Evolutionary conservation across 75 land plant species (phyloP).

Genomic region (Sequoia sempervirens): DNA sequence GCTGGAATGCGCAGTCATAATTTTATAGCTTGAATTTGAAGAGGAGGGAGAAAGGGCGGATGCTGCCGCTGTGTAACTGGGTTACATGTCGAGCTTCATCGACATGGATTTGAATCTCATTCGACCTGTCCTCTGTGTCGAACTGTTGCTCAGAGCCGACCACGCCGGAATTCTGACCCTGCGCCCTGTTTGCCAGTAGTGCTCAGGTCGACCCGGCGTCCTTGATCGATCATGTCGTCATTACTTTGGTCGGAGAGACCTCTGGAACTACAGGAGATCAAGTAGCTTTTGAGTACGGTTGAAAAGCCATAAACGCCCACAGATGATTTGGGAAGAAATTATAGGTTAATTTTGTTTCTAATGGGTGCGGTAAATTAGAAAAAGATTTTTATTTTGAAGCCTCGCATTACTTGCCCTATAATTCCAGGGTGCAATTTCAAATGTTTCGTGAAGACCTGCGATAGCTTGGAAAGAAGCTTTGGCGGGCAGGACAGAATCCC

Average conservation of each 20-base stretch:
- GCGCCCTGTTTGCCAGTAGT: slow-evolving; percentile 42
- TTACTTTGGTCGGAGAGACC: neutral
- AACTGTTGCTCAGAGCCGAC: slow-evolving; percentile 5
- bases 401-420: too few relatives aligned
- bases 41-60: slow-evolving; percentile 28
- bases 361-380: too few relatives aligned
- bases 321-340: too few relatives aligned
- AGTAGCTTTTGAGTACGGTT: too few relatives aligned
- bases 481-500: too few relatives aligned
- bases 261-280: too few relatives aligned
- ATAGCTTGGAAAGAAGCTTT: too few relatives aligned
- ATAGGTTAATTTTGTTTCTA: too few relatives aligned
- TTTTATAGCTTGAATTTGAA: slow-evolving; percentile 55
- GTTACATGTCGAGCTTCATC: slow-evolving; percentile 48
- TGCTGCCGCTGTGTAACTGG: slow-evolving; percentile 37
- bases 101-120: slow-evolving; percentile 57
- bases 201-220: neutral
- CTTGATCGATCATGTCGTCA: neutral
- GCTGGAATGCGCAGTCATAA: slow-evolving; percentile 54
- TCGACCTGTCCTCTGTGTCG: slow-evolving; percentile 50
- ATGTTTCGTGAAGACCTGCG: too few relatives aligned
- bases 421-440: too few relatives aligned
- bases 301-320: too few relatives aligned
- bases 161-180: slow-evolving; percentile 18
- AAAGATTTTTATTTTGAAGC: too few relatives aligned